Conservation (phyloP, 2,329 filamentous ascomycete genomes). For the Pezicula carpinea region DNA sequence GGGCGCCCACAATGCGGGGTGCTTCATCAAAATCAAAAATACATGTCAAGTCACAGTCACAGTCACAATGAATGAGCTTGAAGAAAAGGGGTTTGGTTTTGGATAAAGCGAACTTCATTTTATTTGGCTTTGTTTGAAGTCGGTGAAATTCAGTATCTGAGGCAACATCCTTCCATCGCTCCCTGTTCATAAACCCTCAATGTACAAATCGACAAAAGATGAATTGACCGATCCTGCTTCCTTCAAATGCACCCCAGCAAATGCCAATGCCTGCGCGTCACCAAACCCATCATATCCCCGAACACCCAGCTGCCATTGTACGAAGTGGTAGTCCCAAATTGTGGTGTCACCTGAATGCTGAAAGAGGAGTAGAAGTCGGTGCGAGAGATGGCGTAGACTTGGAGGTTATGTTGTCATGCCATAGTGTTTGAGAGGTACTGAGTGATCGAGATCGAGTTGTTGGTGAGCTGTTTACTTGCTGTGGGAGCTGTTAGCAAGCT, state of each 20-base stretch:
- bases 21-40: too few relatives aligned
- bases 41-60: too few relatives aligned
- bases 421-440: constrained; percentile 23
- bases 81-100: constrained; percentile 2
- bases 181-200: constrained; percentile 27
- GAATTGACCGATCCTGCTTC: constrained; percentile 29
- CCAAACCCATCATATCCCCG: constrained; percentile 28
- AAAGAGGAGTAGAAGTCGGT: constrained; percentile 31
- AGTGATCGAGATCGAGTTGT: constrained; percentile 37
- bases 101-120: constrained; percentile 26
- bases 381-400: constrained; percentile 29
- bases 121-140: constrained; percentile 26
- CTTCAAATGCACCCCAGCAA: constrained; percentile 28
- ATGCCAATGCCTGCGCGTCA: constrained; percentile 30
- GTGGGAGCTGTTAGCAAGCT: constrained; percentile 16
- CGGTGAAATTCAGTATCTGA: constrained; percentile 26
- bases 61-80: background rate
- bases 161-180: constrained; percentile 27
- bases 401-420: constrained; percentile 33
- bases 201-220: constrained; percentile 26
- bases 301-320: constrained; percentile 27
- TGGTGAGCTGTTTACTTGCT: constrained; percentile 40
- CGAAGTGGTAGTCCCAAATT: constrained; percentile 25
- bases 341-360: constrained; percentile 26
- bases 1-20: too few relatives aligned